These are phyloP conservation scores for Apiotrichum brassicae DNA, from an alignment of 1,284 basidiomycete genomes.

Conservation along the genomic window DNA sequence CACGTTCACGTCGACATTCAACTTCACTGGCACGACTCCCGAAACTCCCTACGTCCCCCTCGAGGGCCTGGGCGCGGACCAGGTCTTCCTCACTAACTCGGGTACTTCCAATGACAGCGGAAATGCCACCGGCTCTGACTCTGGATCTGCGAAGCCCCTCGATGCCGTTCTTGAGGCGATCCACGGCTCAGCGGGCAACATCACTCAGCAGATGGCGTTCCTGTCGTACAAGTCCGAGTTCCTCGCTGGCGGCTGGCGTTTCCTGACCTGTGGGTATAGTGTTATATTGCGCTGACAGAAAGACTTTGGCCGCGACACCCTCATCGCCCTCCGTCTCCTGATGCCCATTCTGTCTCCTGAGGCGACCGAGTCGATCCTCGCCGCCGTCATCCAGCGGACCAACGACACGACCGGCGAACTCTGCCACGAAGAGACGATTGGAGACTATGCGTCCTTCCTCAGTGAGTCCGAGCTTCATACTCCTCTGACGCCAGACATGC, in stretches of 20 bases:
- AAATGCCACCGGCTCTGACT: background rate
- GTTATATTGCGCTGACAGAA: constrained; percentile 1
- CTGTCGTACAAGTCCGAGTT: constrained; percentile 46
- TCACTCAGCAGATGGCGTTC: constrained; percentile 44
- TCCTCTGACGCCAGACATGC: constrained; percentile 34
- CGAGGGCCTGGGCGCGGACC: constrained; percentile 37
- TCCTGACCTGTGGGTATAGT: constrained; percentile 41
- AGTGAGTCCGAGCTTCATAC: constrained; percentile 18
- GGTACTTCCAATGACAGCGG: background rate
- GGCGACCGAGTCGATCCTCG: constrained; percentile 48
- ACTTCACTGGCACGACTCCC: constrained; percentile 41
- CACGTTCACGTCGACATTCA: constrained; percentile 45
- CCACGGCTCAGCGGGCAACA: constrained; percentile 27
- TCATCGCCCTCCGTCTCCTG: constrained; percentile 48
- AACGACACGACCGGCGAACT: constrained; percentile 46
- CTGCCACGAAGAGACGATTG: constrained; percentile 50
- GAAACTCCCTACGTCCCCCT: constrained; percentile 22
- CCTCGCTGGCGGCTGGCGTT: constrained; percentile 51
- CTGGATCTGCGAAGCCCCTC: constrained; percentile 17
- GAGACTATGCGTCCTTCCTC: constrained; percentile 31
- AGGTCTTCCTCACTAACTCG: constrained; percentile 36
- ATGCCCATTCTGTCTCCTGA: constrained; percentile 47
- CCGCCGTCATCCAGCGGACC: constrained; percentile 49
- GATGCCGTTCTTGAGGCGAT: constrained; percentile 36
- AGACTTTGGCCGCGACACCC: constrained; percentile 50